Evolutionary conservation across 108 stramenopile genomes (phyloP), one percentile per base, ranked within the genome.

Genomic region (Thalassiosira profunda): DNA sequence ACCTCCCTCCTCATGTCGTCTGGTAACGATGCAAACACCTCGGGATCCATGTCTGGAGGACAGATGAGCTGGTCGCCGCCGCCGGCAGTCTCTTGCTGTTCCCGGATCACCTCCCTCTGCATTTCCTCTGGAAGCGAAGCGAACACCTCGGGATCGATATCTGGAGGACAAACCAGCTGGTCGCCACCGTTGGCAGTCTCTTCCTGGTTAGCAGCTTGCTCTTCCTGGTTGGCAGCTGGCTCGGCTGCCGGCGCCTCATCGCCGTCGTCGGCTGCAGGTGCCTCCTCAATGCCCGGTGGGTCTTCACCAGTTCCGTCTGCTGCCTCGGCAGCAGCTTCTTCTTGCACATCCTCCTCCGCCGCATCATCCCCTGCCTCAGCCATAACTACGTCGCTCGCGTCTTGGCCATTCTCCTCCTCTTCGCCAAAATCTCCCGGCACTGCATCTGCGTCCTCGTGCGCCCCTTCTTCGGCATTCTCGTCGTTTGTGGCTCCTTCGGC

Each of bases 1-100:
- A 97, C 84, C 71, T 98, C 98, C 17, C 89, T 66, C 51, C 98
- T 70, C 89, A 98, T 94, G 25, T 96, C 95, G 51, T 95, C 91
- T 29, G 98, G 98, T 24, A 98, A 73, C n/a, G 94, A 95, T 2
- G 96, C 96, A 6, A 98, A 87, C 5, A 88, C 94, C 59, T 97
- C 97, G 2, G 94, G 96, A 63, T 98, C 98, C 35, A 96, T 72
- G 9, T 76, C 82, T 46, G 81, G 88, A n/a, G n/a, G n/a, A n/a
- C n/a, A n/a, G n/a, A n/a, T n/a, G 21, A 95, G 87, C 68, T 95
- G 83, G 17, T 76, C 64, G 6, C 73, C 84, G 23, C 91, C 67
- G 49, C 81, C 89, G 3, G 71, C 74, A 15, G 82, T 65, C 46
- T 80, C 37, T 25, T 74, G 47, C 31, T 94, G 85, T 67, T 94